Evolutionary conservation across 768 basidiomycete genomes (phyloP).

Genomic region (Termitomyces sp.): DNA sequence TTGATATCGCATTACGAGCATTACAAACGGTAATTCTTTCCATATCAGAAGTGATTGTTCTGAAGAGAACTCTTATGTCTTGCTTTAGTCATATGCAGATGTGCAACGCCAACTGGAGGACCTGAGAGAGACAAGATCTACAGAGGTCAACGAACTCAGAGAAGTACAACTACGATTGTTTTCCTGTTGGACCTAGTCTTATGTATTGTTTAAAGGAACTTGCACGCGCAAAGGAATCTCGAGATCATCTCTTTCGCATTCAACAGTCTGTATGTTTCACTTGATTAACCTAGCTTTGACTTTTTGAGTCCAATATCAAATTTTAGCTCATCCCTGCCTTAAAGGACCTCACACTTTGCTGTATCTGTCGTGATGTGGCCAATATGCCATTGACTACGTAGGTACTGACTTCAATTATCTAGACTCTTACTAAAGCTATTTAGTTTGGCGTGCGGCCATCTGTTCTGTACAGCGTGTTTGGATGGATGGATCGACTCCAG

Average conservation of each 20-base stretch:
- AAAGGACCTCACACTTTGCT: neutral
- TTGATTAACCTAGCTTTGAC: too few relatives aligned
- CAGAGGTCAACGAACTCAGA: neutral
- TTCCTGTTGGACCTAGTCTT: neutral
- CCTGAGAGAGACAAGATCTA: neutral
- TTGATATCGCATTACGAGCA: neutral
- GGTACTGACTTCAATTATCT: neutral
- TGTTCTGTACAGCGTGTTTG: neutral
- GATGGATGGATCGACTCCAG: neutral
- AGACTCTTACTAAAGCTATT: neutral
- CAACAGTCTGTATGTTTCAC: neutral
- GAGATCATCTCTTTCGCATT: neutral
- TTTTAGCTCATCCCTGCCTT: neutral
- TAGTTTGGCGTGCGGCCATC: neutral
- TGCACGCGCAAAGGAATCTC: neutral
- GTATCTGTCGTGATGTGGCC: neutral
- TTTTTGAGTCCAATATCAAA: neutral
- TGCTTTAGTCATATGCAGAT: neutral
- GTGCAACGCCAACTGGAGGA: neutral
- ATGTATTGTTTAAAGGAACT: too few relatives aligned
- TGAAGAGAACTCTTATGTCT: neutral
- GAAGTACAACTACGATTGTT: neutral
- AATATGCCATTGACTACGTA: neutral
- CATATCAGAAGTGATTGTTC: neutral
- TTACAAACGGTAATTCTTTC: neutral